Conservation (phyloP, 2,329 filamentous ascomycete species). For the Penicillium crustosum region DNA sequence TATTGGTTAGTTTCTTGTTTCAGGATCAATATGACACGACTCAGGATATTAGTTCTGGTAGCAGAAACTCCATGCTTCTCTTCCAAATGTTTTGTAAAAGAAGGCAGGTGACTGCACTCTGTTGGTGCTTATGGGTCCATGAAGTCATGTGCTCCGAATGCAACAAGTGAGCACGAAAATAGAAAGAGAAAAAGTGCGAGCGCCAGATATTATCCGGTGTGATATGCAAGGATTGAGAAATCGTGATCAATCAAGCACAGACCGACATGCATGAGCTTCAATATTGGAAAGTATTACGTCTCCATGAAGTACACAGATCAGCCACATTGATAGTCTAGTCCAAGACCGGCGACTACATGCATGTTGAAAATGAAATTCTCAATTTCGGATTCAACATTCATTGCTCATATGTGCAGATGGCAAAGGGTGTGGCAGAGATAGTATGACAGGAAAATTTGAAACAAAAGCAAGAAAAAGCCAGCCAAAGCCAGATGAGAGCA, state of each 20-base stretch:
- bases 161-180: not conserved
- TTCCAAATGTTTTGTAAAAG: not conserved
- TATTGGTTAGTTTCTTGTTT: not conserved
- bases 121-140: not conserved
- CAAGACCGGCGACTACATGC: conserved; percentile 3
- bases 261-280: not conserved
- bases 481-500: conserved; percentile 10
- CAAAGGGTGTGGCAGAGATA: conserved; percentile 25
- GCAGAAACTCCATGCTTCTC: not conserved
- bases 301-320: not conserved
- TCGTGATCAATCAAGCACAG: not conserved
- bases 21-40: not conserved
- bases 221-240: not conserved
- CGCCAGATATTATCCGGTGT: not conserved
- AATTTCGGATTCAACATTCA: conserved; percentile 11
- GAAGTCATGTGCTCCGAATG: too few relatives aligned
- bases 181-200: not conserved
- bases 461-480: conserved; percentile 10
- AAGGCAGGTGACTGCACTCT: not conserved
- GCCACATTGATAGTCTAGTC: conserved; percentile 6
- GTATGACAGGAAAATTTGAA: conserved; percentile 10
- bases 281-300: not conserved
- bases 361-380: conserved; percentile 5
- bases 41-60: too few relatives aligned
- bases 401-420: conserved; percentile 28